Evolutionary conservation across 805 yeast species (phyloP), one percentile per base, ranked within the genome.

Genomic region (Zygosaccharomyces bailii): DNA sequence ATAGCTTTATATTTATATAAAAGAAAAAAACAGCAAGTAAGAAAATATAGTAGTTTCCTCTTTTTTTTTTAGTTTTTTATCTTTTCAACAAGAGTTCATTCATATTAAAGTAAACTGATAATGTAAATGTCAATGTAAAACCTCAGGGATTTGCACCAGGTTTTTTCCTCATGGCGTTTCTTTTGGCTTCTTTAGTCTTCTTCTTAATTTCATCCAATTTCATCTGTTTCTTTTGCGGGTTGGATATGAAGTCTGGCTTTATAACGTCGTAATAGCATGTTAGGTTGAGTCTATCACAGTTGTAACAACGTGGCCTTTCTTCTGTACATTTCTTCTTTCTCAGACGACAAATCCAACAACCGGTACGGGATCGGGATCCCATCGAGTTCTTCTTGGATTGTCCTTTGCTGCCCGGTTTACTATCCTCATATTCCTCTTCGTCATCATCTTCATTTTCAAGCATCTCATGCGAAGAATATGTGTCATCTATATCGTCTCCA

Each of bases 331-430:
- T 78, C 60, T 84, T 84, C 51, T 86, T 80, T 31, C 93, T 71
- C 13, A 82, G 63, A 45, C 90, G 65, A 58, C 91, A 84, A 4
- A 86, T 84, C 91, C 91, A 84, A 57, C 93, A 84, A 0, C 90
- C 90, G 23, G 69, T 68, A 48, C 74, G 74, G 1, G 82, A 76
- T 39, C 83, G 63, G 17, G 68, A 58, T 7, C 61, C 57, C 36
- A 57, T 43, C 19, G 54, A 47, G 42, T 51, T 48, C 42, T 50
- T 52, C 23, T 51, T 48, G 21, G 41, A 25, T 21, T 55, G 44
- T 5, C 44, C 42, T 39, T 45, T 53, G 10, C 50, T 46, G 14
- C 51, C 56, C 16, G 53, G 45, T 10, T 47, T 48, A 11, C 53
- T 42, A 1, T 53, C 29, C 9, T 49, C 51, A 7, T 47, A 46